Percentiles rank a stretch among this genome's conserved stretches.
phyloP scores from a whole-genome alignment of 2,329 filamentous ascomycete species.

The Fusarium nelsonii region DNA sequence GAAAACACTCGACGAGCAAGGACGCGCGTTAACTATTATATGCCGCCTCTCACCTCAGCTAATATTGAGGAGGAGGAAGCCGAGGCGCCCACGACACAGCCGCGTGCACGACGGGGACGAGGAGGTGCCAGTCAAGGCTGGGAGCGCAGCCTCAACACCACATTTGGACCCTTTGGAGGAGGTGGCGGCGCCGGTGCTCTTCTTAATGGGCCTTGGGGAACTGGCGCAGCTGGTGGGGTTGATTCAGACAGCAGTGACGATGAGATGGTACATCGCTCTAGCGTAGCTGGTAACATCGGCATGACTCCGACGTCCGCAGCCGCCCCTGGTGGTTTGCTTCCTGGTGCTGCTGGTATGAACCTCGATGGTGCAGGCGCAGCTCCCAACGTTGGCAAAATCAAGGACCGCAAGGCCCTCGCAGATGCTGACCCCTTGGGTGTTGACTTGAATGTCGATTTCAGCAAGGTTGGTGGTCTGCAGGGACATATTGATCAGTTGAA shows the following conservation, averaged over 20 bases:
- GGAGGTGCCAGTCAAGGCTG: constrained; percentile 70
- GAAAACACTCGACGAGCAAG: constrained; percentile 66
- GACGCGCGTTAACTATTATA: constrained; percentile 83
- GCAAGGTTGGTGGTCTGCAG: constrained; percentile 90
- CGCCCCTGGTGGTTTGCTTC: constrained; percentile 61
- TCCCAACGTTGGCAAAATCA: constrained; percentile 91
- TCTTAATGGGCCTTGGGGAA: constrained; percentile 79
- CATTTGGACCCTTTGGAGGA: constrained; percentile 92
- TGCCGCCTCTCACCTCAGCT: constrained; percentile 73
- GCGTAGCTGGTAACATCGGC: constrained; percentile 69
- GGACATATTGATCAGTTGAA: constrained; percentile 97
- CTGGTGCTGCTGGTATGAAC: constrained; percentile 56
- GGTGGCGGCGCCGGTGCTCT: constrained; percentile 79
- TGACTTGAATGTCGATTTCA: constrained; percentile 92
- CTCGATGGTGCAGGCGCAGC: constrained; percentile 64
- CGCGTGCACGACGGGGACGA: constrained; percentile 74
- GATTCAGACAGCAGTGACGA: constrained; percentile 99
- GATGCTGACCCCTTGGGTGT: constrained; percentile 96
- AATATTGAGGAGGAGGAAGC: constrained; percentile 81
- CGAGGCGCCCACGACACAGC: constrained; percentile 75
- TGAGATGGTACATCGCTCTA: constrained; percentile 77
- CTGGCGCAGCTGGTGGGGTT: constrained; percentile 79
- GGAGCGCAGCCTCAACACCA: constrained; percentile 89
- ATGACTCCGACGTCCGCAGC: constrained; percentile 69
- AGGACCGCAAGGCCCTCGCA: constrained; percentile 89